Base-by-base conservation (phyloP, 2,329 filamentous ascomycete genomes). In the Clarireedia homoeocarpa region DNA sequence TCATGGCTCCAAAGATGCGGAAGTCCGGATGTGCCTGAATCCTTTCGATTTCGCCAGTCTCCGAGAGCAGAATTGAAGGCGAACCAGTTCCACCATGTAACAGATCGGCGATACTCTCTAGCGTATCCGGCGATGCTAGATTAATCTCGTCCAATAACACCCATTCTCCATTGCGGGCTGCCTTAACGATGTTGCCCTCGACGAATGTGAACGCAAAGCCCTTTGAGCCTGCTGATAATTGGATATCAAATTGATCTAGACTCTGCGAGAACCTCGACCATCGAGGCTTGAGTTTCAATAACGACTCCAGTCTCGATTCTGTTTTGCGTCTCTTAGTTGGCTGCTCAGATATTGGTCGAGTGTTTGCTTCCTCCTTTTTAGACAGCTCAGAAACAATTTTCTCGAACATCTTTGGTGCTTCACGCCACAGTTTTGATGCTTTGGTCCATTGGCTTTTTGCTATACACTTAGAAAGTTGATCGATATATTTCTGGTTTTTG, bases 1-100 rank as follows among this genome's bases (percentile, higher is more conserved):
- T 99, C 94, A 99, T 99, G 27, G 95, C 94, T 51, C 89, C 95
- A 68, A 99, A 99, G 14, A 99, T 88, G 40, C 94, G 85, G 70
- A 99, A 99, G 61, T 96, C 85, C 0, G 90, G 86, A 70, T 99
- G 92, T 0, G 91, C 94, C 59, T 85, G 80, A 38, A 99, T 85
- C 61, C 91, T 83, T 70, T 97, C 90, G 45, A 96, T 89, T 63
- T 94, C 91, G 39, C 94, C 94, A 40, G 91, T 94, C 73, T 99
- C 94, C 0, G 91, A 91, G 6, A 99, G 79, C 4, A 99, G 74
- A 47, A 99, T 84, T 0, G 89, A 96, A 1, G 92, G 92, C 0
- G 77, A 77, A 58, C 83, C 82, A 9, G 82, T 79, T 6, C 88
- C 88, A 53, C 86, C 84, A 57, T 85, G 79, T 52, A 99, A 77